Base-by-base conservation (phyloP, 129 eudicot genomes). In the Arctium minus region DNA sequence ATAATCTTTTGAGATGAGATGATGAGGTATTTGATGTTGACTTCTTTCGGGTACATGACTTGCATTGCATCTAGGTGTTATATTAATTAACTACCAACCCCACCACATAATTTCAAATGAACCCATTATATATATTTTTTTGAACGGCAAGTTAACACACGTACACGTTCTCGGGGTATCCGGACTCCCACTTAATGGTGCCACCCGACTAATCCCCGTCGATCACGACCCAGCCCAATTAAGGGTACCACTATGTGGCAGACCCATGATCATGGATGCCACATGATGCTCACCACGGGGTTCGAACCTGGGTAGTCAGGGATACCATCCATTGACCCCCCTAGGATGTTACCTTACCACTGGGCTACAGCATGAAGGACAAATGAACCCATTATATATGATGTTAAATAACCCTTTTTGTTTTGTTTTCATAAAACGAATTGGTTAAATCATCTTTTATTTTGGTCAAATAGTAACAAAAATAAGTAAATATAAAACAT, bases 21-120 rank as follows among this genome's bases (percentile, higher is more conserved):
- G 77, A 48, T 82, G 86, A 76, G 72, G 81, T 82, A 46, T 48
- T 22, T 72, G 86, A 84, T 84, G 86, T 84, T 84, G 86, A 84
- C 86, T 78, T 56, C 17, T 77, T 84, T 72, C 56, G 71, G 86
- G 68, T 84, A 78, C 78, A 78, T 84, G 79, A 72, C 83, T 84
- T 72, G 86, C 75, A 84, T 84, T 72, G 86, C 75, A 84, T 84
- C 83, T 53, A 78, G 86, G 83, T 84, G 86, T 64, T 72, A 13
- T 83, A 72, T 56, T 39, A 27, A 67, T 67, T 18, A 83, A 83
- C 73, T 70, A 83, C 78, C 73, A 64, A 70, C 86, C 86, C 86
- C 74, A 83, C 68, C 17, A 32, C 77, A 83, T 83, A 48, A 77
- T 70, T 77, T n/a, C 8, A 56, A 60, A n/a, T 60, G 9, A 60